Conservation (phyloP, 1,284 basidiomycete genomes). For the Ceratobasidium sp. region DNA sequence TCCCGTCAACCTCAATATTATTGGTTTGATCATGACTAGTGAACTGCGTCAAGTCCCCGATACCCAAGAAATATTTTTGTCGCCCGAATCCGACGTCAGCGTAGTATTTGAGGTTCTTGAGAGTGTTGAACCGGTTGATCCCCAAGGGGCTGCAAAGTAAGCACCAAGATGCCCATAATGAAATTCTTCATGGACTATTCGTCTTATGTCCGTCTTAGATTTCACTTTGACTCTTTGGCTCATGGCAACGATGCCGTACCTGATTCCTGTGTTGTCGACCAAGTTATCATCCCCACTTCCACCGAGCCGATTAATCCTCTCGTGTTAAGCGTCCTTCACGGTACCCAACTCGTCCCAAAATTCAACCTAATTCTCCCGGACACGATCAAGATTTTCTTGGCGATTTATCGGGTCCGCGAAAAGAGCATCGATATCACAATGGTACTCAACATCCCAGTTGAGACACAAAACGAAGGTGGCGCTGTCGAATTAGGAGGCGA, state of each 20-base stretch:
- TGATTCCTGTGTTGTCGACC: conserved; percentile 52
- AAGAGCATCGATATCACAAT: conserved; percentile 81
- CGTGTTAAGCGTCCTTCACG: conserved; percentile 67
- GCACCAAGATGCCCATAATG: conserved; percentile 39
- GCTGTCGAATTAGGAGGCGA: conserved; percentile 36
- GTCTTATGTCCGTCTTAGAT: conserved; percentile 58
- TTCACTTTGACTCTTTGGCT: conserved; percentile 89
- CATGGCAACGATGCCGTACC: conserved; percentile 84
- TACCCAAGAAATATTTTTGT: conserved; percentile 92
- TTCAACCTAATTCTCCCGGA: conserved; percentile 72
- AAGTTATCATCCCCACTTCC: conserved; percentile 58
- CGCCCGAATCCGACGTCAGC: conserved; percentile 71
- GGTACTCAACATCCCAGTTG: conserved; percentile 77
- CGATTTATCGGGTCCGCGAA: conserved; percentile 74
- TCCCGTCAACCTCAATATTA: not conserved
- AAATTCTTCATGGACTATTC: no score
- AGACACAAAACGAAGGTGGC: conserved; percentile 45
- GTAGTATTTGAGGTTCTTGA: conserved; percentile 90
- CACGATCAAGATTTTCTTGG: conserved; percentile 76
- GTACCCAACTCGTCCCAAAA: conserved; percentile 76
- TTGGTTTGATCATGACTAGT: conserved; percentile 54
- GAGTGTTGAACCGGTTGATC: conserved; percentile 66
- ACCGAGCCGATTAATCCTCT: conserved; percentile 56
- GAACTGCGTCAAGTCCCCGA: conserved; percentile 92
- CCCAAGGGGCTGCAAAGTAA: conserved; percentile 73